These are phyloP conservation scores for Thalassiosira mediterranea DNA, from an alignment of 352 stramenopile genomes.

Conservation along the genomic window DNA sequence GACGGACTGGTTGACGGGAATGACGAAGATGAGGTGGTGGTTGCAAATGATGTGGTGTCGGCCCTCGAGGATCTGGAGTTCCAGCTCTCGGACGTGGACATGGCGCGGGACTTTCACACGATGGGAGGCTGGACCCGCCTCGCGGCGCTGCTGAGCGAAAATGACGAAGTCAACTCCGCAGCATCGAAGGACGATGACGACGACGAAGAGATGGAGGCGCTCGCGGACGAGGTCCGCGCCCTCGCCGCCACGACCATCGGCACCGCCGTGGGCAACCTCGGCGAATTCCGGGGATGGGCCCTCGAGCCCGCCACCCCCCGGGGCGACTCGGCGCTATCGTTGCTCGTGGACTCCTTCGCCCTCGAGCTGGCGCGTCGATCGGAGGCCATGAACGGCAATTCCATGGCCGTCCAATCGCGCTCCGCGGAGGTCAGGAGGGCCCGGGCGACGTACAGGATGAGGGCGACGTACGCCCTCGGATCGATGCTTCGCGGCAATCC, in stretches of 20 bases:
- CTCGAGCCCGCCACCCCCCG: slow-evolving; percentile 53
- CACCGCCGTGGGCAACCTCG: slow-evolving; percentile 78
- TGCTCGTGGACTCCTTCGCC: slow-evolving; percentile 30
- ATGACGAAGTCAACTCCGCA: slow-evolving; percentile 43
- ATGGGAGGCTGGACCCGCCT: slow-evolving; percentile 76
- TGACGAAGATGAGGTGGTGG: neutral
- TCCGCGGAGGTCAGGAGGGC: slow-evolving; percentile 4
- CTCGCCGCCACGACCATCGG: slow-evolving; percentile 72
- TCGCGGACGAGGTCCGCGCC: slow-evolving; percentile 55
- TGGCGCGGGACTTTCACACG: slow-evolving; percentile 82
- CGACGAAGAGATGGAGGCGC: slow-evolving; percentile 5
- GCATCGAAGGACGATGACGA: neutral
- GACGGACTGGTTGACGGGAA: slow-evolving; percentile 10
- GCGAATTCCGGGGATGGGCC: slow-evolving; percentile 72
- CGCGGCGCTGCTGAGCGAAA: slow-evolving; percentile 61
- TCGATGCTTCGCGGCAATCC: slow-evolving; percentile 72
- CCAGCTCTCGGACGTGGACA: slow-evolving; percentile 78
- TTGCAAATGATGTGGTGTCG: slow-evolving; percentile 50
- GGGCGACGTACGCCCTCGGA: slow-evolving; percentile 70
- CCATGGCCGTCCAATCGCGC: slow-evolving; percentile 25
- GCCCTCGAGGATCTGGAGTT: slow-evolving; percentile 79
- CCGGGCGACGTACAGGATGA: slow-evolving; percentile 35
- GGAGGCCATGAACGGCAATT: slow-evolving; percentile 9
- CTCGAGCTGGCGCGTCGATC: slow-evolving; percentile 26
- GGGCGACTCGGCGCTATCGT: slow-evolving; percentile 20